Percentiles rank a stretch among this genome's conserved stretches.
These are phyloP conservation scores for Claviceps sp. DNA, from an alignment of 2,329 filamentous ascomycete species.

Conservation along the genomic window DNA sequence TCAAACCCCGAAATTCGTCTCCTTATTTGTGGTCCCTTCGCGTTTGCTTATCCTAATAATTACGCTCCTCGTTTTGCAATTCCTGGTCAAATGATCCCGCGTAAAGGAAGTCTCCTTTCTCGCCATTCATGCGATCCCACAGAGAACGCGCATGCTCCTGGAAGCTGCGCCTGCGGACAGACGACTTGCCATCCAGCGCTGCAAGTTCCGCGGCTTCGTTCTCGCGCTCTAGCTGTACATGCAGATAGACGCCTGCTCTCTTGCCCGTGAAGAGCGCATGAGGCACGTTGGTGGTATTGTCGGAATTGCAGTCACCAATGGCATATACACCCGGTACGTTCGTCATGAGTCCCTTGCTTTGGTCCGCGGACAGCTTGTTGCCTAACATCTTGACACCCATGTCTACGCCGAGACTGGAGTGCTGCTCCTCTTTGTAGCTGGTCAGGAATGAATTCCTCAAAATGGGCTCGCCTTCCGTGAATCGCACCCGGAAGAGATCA, in stretches of 20 bases:
- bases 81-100: slow-evolving; percentile 19
- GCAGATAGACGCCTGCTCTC: slow-evolving; percentile 40
- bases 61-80: not conserved
- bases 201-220: slow-evolving; percentile 21
- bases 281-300: slow-evolving; percentile 46
- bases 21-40: not conserved
- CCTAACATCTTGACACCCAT: slow-evolving; percentile 32
- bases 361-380: slow-evolving; percentile 29
- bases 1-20: not conserved
- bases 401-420: slow-evolving; percentile 30
- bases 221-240: slow-evolving; percentile 33
- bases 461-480: slow-evolving; percentile 30
- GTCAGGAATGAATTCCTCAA: slow-evolving; percentile 38
- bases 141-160: slow-evolving; percentile 24
- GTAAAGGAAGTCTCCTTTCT: slow-evolving; percentile 28
- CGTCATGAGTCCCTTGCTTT: slow-evolving; percentile 30
- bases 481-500: slow-evolving; percentile 42
- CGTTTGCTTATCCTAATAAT: not conserved
- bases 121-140: slow-evolving; percentile 34
- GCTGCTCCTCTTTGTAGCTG: slow-evolving; percentile 33
- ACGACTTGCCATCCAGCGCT: slow-evolving; percentile 8
- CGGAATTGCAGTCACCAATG: slow-evolving; percentile 46
- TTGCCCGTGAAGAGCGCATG: slow-evolving; percentile 49
- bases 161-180: slow-evolving; percentile 15
- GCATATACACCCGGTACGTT: slow-evolving; percentile 42